Evolutionary conservation across 139 green algal species (phyloP).

Genomic region (Astrephomene gubernaculifera): DNA sequence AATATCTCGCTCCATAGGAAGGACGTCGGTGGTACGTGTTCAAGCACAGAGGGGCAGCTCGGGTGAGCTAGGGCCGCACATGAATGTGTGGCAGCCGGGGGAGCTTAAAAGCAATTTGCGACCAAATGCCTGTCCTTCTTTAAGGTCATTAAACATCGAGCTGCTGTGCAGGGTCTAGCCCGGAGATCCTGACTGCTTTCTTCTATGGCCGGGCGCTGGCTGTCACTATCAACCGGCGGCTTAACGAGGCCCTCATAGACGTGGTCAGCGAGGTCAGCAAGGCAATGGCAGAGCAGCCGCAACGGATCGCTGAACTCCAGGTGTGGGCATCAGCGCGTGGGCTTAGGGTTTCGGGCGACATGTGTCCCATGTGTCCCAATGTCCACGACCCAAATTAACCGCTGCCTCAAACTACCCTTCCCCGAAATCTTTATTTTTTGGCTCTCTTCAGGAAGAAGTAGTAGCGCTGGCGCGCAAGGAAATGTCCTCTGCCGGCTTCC

Average conservation of each 20-base stretch:
- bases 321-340: slow-evolving; percentile 3
- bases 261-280: slow-evolving; percentile 40
- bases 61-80: neutral
- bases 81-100: too few species aligned
- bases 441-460: slow-evolving; percentile 46
- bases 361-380: too few species aligned
- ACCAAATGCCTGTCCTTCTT: too few species aligned
- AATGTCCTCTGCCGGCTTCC: slow-evolving; percentile 26
- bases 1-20: too few species aligned
- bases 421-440: too few species aligned
- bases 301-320: slow-evolving; percentile 44
- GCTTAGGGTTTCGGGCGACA: too few species aligned
- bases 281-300: slow-evolving; percentile 41
- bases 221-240: slow-evolving; percentile 15
- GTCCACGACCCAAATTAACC: too few species aligned
- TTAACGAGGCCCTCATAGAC: slow-evolving; percentile 35
- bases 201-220: slow-evolving; percentile 48
- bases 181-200: slow-evolving; percentile 44
- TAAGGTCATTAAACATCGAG: neutral
- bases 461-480: slow-evolving; percentile 35
- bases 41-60: neutral
- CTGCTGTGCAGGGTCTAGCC: slow-evolving; percentile 5
- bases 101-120: too few species aligned
- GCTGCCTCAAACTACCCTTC: too few species aligned
- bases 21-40: neutral